These are phyloP conservation scores for Thermochaetoides thermophila DNA, from an alignment of 495 filamentous ascomycete genomes.

Conservation along the genomic window DNA sequence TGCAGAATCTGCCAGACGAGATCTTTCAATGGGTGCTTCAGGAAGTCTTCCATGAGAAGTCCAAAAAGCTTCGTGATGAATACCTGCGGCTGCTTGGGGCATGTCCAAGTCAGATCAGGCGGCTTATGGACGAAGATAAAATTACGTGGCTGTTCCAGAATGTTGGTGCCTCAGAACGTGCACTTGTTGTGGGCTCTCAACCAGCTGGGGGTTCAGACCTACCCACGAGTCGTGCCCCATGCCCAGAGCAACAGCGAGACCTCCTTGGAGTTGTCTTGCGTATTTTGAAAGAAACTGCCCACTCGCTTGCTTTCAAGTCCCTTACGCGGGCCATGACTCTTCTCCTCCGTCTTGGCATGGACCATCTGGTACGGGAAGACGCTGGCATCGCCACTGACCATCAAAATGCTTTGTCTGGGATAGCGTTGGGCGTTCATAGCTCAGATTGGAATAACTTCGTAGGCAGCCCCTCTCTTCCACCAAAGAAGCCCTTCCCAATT, in stretches of 20 bases:
- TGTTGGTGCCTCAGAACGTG: conserved; percentile 25
- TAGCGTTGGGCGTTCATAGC: conserved; percentile 9
- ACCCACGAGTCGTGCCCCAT: conserved; percentile 13
- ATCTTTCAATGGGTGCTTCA: conserved; percentile 60
- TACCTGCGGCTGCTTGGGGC: conserved; percentile 38
- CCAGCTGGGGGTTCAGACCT: background rate
- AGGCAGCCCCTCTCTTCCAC: conserved; percentile 4
- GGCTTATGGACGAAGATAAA: conserved; percentile 20
- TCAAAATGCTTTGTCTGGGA: conserved; percentile 9
- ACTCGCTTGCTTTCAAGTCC: conserved; percentile 8
- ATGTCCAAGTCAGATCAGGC: conserved; percentile 23
- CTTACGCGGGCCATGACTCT: conserved; percentile 16
- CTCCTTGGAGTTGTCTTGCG: conserved; percentile 20
- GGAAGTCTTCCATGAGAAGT: conserved; percentile 46
- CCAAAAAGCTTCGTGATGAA: conserved; percentile 45
- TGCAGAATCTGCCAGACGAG: conserved; percentile 47
- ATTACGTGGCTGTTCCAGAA: conserved; percentile 26
- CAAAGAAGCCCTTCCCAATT: no score
- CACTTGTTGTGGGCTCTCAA: conserved; percentile 4
- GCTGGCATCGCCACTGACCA: conserved; percentile 15
- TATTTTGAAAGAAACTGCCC: conserved; percentile 17
- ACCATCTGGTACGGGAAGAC: conserved; percentile 25
- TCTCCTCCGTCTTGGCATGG: conserved; percentile 42
- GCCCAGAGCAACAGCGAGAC: conserved; percentile 20
- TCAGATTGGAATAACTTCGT: conserved; percentile 13